Base-by-base conservation (phyloP, 345 rosid genomes). In the Bruguiera sexangula region DNA sequence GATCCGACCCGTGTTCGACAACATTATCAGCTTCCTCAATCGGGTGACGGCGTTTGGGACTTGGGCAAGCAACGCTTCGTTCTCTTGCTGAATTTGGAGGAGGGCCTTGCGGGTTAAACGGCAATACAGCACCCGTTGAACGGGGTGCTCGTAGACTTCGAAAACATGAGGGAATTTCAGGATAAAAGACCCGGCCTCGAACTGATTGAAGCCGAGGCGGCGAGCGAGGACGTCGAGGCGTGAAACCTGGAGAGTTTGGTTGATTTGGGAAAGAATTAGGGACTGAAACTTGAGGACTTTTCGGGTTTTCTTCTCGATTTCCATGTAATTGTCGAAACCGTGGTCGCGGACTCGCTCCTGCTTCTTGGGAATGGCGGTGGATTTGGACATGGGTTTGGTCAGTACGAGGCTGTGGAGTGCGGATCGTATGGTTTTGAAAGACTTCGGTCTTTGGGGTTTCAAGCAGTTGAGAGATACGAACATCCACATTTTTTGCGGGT, bases 311-410 rank as follows among this genome's bases (percentile, higher is more conserved):
- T 92, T 92, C 86, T 86, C 94, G 69, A 92, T 70, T 78, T 92
- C 99, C 98, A 96, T 92, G 93, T 89, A 96, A 76, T 90, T 82
- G 85, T 96, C 99, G 82, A 60, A 96, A 79, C 89, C 97, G 48
- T 90, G 97, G 76, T 96, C 98, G 67, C 97, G 94, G 18, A 92
- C 86, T 60, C 98, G 76, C 3, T 72, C 79, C 63, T 87, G 94
- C 27, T 90, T 96, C 63, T 74, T 83, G 72, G 98, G 97, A 34
- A 96, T 87, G 62, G 94, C 76, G 72, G 97, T 92, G 62, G 94
- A 92, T 24, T 90, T 88, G 8, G 97, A 96, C 65, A 81, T 77
- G 71, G 59, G 58, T 75, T 63, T 85, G 3, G 72, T 19, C 61
- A 74, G 70, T 10, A 63, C 67, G 13, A 62, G 54, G 16, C 26